These are phyloP conservation scores for Echinochloa phyllopogon DNA, from an alignment of 176 grass and related monocot species.

Conservation along the genomic window DNA sequence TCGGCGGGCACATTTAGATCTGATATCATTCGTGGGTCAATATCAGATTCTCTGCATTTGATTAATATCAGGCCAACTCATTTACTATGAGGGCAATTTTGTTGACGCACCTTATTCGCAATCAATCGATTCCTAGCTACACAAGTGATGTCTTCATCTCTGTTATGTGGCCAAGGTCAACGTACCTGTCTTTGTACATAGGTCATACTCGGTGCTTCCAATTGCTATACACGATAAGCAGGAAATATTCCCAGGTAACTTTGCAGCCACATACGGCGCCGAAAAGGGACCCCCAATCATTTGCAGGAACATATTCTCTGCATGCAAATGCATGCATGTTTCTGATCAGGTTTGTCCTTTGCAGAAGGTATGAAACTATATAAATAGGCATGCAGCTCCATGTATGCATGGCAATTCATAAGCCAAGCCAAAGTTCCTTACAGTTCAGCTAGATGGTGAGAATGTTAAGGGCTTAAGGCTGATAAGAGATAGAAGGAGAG, in stretches of 20 bases:
- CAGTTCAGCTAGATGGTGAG: not conserved
- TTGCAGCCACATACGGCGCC: not conserved
- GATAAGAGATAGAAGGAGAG: not conserved
- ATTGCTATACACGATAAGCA: not conserved
- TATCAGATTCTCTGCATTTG: not conserved
- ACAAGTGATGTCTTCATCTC: not conserved
- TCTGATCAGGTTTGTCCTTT: not conserved
- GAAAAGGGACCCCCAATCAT: conserved; percentile 8
- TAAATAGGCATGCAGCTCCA: not conserved
- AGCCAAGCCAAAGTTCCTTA: not conserved
- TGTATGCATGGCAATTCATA: not conserved
- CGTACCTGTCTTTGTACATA: not conserved
- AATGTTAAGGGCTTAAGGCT: not conserved
- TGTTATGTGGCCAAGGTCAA: not conserved
- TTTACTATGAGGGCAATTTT: too few species aligned
- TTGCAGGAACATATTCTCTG: conserved; percentile 14
- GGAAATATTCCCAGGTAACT: conserved; percentile 5
- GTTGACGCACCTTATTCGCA: not conserved
- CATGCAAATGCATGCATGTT: not conserved
- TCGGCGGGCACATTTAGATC: not conserved
- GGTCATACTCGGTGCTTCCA: not conserved
- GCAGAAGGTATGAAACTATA: not conserved
- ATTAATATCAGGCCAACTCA: not conserved
- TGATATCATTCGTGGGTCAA: conserved; percentile 14
- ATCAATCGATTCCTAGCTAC: not conserved